These are phyloP conservation scores for Chenopodium quinoa DNA, from an alignment of 148 eudicot genomes.

Conservation along the genomic window DNA sequence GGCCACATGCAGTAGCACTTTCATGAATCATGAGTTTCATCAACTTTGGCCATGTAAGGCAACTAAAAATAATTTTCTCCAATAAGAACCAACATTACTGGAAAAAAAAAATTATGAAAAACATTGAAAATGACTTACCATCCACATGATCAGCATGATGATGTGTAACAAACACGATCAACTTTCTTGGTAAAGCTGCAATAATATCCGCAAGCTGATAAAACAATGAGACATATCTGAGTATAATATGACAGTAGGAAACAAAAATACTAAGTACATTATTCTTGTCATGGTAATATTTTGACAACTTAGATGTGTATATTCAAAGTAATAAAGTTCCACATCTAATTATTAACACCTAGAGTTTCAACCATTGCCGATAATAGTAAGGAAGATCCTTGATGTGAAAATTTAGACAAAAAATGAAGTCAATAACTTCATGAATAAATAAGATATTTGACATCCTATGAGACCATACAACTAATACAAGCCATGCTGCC, in stretches of 20 bases:
- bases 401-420: neutral
- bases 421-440: neutral
- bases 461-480: neutral
- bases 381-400: neutral
- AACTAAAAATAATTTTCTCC: too few species aligned
- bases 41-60: too few species aligned
- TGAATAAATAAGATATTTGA: neutral
- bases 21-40: too few species aligned
- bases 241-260: neutral
- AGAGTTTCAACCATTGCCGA: neutral
- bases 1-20: too few species aligned
- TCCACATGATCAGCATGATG: constrained; percentile 93
- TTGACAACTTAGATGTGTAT: neutral
- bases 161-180: constrained; percentile 87
- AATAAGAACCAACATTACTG: too few species aligned
- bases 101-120: too few species aligned
- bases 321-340: neutral
- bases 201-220: constrained; percentile 69
- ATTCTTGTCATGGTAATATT: neutral
- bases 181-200: constrained; percentile 77
- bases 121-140: constrained; percentile 45
- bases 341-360: neutral
- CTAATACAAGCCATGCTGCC: too few species aligned
- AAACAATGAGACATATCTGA: constrained; percentile 11
- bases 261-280: neutral